Base-by-base conservation (phyloP, 1,284 basidiomycete species). In the Ganoderma meredithae region DNA sequence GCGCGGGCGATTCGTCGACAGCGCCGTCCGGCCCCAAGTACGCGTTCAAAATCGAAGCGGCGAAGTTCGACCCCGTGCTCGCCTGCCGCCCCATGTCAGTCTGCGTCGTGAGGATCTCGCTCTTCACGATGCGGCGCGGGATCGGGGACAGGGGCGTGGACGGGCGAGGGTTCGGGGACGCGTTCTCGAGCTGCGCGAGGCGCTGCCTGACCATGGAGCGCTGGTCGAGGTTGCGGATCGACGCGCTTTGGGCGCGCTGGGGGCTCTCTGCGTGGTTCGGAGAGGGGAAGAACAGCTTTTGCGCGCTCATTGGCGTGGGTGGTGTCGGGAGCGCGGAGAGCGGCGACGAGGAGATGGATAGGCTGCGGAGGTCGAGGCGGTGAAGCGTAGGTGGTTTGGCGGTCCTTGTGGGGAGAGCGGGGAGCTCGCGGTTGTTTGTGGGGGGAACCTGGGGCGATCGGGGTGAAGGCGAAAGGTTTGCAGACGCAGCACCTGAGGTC, bases 161-260 rank as follows among this genome's bases (percentile, higher is more conserved):
- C 4, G 74, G 73, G 56, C 68, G 71, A 9, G 49, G n/a, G 15
- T 1, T 31, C 36, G 67, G 13, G 41, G 73, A 66, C 55, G 71
- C 72, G 12, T 71, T 77, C 63, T 77, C 81, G 19, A 88, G 81
- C 69, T 85, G 80, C 8, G 86, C 84, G 27, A 87, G 81, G 44
- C 86, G 84, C 69, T 85, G 82, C 67, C 80, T 85, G 60, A 88
- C 86, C 53, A 88, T 79, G 12, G 86, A 88, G 55, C 81, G 73
- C 63, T 81, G 79, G 62, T 81, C 83, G n/a, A 88, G 80, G 63
- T 86, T 84, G 36, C 80, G 78, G 61, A 88, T 84, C 19, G 86
- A 88, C n/a, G 86, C 84, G 63, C 84, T 86, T 64, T 79, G 80
- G 3, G 79, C 73, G 25, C 77, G 79, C 27, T 76, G 60, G 6